phyloP scores from a whole-genome alignment of 2,329 filamentous ascomycete genomes.

The Rhexocercosporidium sp. region DNA sequence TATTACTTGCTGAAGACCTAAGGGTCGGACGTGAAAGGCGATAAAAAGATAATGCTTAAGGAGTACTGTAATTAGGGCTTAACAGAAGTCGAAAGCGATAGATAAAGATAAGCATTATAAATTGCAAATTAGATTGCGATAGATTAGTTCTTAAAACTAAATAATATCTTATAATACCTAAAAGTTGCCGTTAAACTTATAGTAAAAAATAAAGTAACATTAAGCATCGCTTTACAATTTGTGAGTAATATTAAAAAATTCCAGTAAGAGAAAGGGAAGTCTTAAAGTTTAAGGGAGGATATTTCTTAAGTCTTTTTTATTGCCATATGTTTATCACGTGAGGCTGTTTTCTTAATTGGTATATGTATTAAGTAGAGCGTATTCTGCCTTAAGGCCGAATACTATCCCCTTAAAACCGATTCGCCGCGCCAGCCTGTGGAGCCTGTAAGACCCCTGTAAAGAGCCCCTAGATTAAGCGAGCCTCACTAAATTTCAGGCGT shows the following conservation, averaged over 20 bases:
- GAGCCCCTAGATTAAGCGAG: too few species aligned
- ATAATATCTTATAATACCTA: constrained; percentile 19
- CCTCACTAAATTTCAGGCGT: too few species aligned
- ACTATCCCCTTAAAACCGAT: too few species aligned
- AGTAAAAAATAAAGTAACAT: constrained; percentile 24
- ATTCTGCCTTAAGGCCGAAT: too few species aligned
- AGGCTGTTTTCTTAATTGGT: too few species aligned
- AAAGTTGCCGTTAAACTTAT: constrained; percentile 26
- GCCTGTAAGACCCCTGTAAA: too few species aligned
- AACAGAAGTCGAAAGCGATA: constrained; percentile 26
- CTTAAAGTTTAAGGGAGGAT: constrained; percentile 19
- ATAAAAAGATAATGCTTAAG: constrained; percentile 26
- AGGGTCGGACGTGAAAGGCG: constrained; percentile 24
- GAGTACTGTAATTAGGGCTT: constrained; percentile 29
- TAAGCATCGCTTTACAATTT: constrained; percentile 28
- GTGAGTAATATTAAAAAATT: constrained; percentile 27
- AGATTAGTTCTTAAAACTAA: constrained; percentile 28
- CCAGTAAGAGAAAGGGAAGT: constrained; percentile 9
- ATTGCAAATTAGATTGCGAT: constrained; percentile 28
- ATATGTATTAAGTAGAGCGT: too few species aligned
- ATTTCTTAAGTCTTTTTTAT: constrained; percentile 10
- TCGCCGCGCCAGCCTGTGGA: too few species aligned
- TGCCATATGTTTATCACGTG: too few species aligned
- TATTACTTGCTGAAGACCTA: constrained; percentile 11
- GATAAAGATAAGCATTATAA: constrained; percentile 22